Base-by-base conservation (phyloP, 148 eudicot genomes). In the Rheum nobile region DNA sequence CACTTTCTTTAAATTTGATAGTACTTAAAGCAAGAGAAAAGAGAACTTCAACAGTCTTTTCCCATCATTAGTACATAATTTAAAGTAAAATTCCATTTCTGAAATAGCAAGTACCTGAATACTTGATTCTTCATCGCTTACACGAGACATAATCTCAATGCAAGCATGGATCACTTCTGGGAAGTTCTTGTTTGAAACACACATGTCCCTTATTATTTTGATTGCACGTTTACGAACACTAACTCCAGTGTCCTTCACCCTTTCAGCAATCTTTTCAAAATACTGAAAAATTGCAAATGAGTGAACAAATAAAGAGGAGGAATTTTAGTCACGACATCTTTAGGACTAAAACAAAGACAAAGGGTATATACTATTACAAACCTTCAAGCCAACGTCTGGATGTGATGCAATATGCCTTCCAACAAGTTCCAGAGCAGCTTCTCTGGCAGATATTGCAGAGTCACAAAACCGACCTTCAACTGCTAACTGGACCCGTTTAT, bases 391-490 rank as follows among this genome's bases (percentile, higher is more conserved):
- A 85, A 95, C 99, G 85, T 95, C 97, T 74, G 99, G 98, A 83
- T 95, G 96, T 68, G 99, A 90, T 8, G 97, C 97, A 77, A 94
- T 94, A 87, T 94, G 89, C 80, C 93, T 84, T 48, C 97, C 99
- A 81, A 95, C 99, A 80, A 95, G 90, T 80, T 95, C 99, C 72
- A 95, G 83, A 71, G 99, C 97, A 63, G 96, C 99, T 90, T 95
- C 99, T 85, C 99, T 80, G 55, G 84, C 99, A 79, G 97, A 91
- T 77, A 91, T 95, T 50, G 96, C 91, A 76, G 96, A 88, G 80
- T 95, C 99, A 75, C 94, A 90, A 76, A 95, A 95, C 84, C 97
- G 88, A 78, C 94, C 99, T 85, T 95, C 99, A 69, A 95, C 97
- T 11, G 99, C 99, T 68, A 69, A 79, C 84, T 95, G 97, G 54